Conservation (phyloP, 257 asterid genomes). For the Apocynum venetum region DNA sequence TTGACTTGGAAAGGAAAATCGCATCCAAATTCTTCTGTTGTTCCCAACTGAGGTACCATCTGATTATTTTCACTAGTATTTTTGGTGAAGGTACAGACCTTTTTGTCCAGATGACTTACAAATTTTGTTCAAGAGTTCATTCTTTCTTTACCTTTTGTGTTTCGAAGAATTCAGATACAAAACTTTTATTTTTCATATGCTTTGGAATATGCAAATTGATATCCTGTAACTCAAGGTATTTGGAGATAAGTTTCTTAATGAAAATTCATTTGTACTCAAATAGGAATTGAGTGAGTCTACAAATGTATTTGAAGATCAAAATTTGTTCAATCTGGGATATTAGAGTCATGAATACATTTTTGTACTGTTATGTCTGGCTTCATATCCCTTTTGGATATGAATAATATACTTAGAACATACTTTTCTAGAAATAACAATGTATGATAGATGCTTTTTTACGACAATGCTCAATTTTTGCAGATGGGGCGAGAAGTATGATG, state of each 20-base stretch:
- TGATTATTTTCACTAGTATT: not conserved
- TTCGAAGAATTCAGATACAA: not conserved
- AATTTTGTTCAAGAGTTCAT: not conserved
- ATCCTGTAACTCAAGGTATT: not conserved
- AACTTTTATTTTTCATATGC: not conserved
- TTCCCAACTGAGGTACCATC: not conserved
- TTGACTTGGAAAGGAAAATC: not conserved
- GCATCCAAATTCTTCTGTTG: not conserved
- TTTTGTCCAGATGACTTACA: not conserved
- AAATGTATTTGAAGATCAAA: too few species aligned
- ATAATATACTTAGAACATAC: not conserved
- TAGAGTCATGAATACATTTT: too few species aligned
- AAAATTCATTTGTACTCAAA: not conserved
- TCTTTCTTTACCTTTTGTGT: not conserved
- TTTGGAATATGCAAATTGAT: not conserved
- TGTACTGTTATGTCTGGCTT: not conserved
- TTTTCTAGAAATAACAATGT: not conserved
- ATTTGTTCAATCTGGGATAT: too few species aligned
- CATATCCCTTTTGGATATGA: not conserved
- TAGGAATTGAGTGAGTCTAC: too few species aligned
- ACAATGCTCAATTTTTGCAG: constrained; percentile 26
- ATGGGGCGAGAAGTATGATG: constrained; percentile 97
- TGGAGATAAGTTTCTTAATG: not conserved
- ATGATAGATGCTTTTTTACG: not conserved
- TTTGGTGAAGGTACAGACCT: not conserved